Evolutionary conservation across 2,329 filamentous ascomycete genomes (phyloP), one percentile per base, ranked within the genome.

Genomic region (Xylariaceae sp.): DNA sequence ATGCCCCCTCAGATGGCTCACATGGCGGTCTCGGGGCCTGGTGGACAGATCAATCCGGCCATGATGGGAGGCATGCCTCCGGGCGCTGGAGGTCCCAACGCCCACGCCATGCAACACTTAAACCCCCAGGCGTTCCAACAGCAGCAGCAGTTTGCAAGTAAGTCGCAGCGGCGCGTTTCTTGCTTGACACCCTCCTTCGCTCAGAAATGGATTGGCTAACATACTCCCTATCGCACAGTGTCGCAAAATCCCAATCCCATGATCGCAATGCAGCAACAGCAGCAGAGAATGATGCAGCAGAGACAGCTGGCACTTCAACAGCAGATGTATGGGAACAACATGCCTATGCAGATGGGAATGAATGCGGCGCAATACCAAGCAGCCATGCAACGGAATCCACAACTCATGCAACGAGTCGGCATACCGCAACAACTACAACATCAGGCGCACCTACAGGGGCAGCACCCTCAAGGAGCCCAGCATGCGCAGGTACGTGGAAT

Each of bases 11-110:
- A 87, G 64, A 74, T 82, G 53, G 68, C 78, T 65, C 83, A 86
- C 54, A 85, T 87, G 69, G 81, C 78, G 47, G 85, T 85, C 19
- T 86, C 85, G 43, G 84, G 79, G 28, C 83, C 85, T 16, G 81
- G 80, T 51, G 79, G 77, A 47, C 84, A 87, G 60, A 82, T 87
- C 51, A 87, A 81, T 60, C 83, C 86, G 55, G 78, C 77, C 19
- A 76, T 81, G 42, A 78, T 89, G 74, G 78, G 70, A 50, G 82
- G 78, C 43, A 87, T 90, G 80, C 84, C 85, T 49, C 83, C 83
- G 22, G 79, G 83, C 47, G 74, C 72, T 40, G 70, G 68, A 50
- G 76, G 72, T 40, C 78, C 78, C 44, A 85, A 80, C 64, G 76
- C 78, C 45, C 85, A 88, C 65, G 82, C 82, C 15, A 66, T 89